A percentile compares a stretch with the other conserved stretches of the same genome.
These are phyloP conservation scores for Tuber magnatum DNA, from an alignment of 495 filamentous ascomycete genomes.

Conservation along the genomic window DNA sequence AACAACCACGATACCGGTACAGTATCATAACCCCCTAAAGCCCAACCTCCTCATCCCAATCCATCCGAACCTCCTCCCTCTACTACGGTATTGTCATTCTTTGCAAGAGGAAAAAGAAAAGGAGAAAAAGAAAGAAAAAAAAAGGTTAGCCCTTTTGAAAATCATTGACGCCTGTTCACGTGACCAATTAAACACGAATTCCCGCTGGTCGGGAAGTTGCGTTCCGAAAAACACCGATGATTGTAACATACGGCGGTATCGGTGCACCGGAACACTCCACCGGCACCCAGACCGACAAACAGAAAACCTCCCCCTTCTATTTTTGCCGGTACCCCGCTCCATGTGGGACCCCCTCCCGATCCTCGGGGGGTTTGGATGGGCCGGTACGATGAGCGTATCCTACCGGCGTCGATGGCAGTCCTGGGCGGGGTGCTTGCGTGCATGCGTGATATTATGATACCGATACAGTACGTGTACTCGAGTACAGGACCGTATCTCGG, in stretches of 20 bases:
- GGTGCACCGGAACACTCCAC: not conserved
- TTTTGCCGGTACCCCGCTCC: too few relatives aligned
- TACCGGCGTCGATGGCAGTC: too few relatives aligned
- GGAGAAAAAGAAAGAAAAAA: not conserved
- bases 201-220: not conserved
- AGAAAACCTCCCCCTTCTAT: not conserved
- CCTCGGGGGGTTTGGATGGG: too few relatives aligned
- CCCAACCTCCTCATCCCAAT: not conserved
- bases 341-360: too few relatives aligned
- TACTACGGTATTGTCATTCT: too few relatives aligned
- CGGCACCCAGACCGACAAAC: not conserved
- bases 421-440: too few relatives aligned
- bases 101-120: too few relatives aligned
- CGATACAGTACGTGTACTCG: too few relatives aligned
- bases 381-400: too few relatives aligned
- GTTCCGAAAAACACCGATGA: not conserved
- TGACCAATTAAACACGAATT: conserved; percentile 8
- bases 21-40: conserved; percentile 13
- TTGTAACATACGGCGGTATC: not conserved
- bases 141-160: not conserved
- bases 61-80: not conserved
- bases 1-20: too few relatives aligned
- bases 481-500: too few relatives aligned
- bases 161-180: conserved; percentile 30
- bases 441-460: too few relatives aligned